phyloP scores from a whole-genome alignment of 352 stramenopile genomes.

The Phytophthora podocarpi region DNA sequence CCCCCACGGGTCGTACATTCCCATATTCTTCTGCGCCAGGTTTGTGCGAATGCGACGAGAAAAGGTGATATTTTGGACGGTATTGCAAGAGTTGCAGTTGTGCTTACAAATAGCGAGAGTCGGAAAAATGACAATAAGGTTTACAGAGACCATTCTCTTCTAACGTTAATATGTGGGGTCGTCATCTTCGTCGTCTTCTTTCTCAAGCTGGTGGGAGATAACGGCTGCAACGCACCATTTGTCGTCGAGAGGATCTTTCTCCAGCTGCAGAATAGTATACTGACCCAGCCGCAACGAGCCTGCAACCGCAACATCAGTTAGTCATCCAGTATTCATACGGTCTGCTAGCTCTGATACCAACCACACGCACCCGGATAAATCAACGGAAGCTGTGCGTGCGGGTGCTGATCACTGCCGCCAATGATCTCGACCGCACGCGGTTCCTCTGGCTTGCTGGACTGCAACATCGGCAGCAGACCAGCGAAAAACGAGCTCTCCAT shows the following conservation, averaged over 20 bases:
- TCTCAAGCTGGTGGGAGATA: slow-evolving; percentile 48
- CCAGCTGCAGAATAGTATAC: slow-evolving; percentile 76
- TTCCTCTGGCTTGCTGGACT: slow-evolving; percentile 32
- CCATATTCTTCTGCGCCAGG: slow-evolving; percentile 23
- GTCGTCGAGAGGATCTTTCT: slow-evolving; percentile 50
- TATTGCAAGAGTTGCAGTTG: background rate
- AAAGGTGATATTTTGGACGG: no score
- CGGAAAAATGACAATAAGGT: slow-evolving; percentile 15
- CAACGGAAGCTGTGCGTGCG: slow-evolving; percentile 46
- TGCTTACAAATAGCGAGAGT: background rate
- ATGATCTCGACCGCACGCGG: slow-evolving; percentile 56
- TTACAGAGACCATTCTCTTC: background rate
- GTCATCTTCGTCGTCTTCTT: slow-evolving; percentile 22
- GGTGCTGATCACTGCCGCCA: slow-evolving; percentile 53
- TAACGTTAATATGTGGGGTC: slow-evolving; percentile 18
- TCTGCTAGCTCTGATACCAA: background rate
- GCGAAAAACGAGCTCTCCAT: slow-evolving; percentile 45
- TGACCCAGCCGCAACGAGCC: slow-evolving; percentile 71
- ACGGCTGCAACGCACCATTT: slow-evolving; percentile 55
- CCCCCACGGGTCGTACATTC: slow-evolving; percentile 15
- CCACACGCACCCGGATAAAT: slow-evolving; percentile 62
- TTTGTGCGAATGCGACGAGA: no score
- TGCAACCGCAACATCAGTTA: slow-evolving; percentile 22
- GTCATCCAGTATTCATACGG: background rate
- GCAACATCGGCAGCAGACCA: slow-evolving; percentile 40